A percentile compares a stretch with the other conserved stretches of the same genome.
Evolutionary conservation across 305 asterid genomes (phyloP).

Genomic region (Petunia hybrid): DNA sequence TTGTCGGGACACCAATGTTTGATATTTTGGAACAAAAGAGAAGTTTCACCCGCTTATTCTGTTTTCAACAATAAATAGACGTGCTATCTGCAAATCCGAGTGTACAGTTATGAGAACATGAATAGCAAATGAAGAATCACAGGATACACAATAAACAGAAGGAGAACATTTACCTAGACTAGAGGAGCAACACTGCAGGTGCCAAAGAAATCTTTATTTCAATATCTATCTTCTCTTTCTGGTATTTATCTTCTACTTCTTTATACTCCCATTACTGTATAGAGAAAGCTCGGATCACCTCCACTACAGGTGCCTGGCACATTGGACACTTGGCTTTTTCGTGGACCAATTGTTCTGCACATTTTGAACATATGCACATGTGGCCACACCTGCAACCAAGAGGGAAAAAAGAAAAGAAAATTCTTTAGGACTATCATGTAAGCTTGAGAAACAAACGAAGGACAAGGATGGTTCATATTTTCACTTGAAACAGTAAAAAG

Average conservation of each 20-base stretch:
- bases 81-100: constrained; percentile 19
- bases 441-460: background rate
- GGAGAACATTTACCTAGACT: constrained; percentile 44
- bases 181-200: constrained; percentile 20
- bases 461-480: background rate
- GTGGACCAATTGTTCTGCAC: constrained; percentile 69
- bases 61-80: constrained; percentile 29
- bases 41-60: constrained; percentile 34
- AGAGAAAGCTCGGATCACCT: constrained; percentile 76
- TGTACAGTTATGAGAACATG: background rate
- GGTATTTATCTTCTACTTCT: constrained; percentile 20
- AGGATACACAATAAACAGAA: background rate
- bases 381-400: constrained; percentile 79
- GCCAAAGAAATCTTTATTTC: constrained; percentile 38
- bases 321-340: constrained; percentile 77
- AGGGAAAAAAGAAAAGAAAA: background rate
- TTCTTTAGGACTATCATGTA: background rate
- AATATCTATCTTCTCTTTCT: constrained; percentile 32
- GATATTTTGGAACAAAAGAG: background rate
- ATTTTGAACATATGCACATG: constrained; percentile 88
- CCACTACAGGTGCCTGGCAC: constrained; percentile 83
- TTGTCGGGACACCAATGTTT: background rate
- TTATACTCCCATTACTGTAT: constrained; percentile 45
- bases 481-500: background rate
- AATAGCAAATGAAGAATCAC: background rate